phyloP scores from a whole-genome alignment of 2,329 filamentous ascomycete genomes.

The Claviceps cyperi region DNA sequence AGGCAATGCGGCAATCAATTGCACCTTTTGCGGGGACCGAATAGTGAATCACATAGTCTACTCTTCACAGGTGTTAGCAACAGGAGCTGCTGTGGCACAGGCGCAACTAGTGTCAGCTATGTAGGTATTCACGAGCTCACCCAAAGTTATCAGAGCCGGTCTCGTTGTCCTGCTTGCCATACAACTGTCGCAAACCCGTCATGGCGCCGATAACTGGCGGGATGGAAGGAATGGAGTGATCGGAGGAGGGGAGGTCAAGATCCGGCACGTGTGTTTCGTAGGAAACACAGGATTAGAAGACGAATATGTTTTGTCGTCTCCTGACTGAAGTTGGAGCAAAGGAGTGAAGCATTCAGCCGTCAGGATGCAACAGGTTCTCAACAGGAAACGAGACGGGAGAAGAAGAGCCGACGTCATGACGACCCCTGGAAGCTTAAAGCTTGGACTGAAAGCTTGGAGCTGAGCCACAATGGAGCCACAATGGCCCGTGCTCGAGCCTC shows the following conservation, averaged over 20 bases:
- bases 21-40: conserved; percentile 54
- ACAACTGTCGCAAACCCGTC: conserved; percentile 20
- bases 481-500: neutral
- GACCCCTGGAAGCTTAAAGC: no score
- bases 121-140: conserved; percentile 12
- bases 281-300: neutral
- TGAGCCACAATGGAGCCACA: neutral
- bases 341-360: no score
- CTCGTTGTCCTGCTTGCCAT: conserved; percentile 15
- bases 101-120: conserved; percentile 2
- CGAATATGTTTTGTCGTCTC: neutral
- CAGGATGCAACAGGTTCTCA: no score
- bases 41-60: conserved; percentile 83
- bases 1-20: conserved; percentile 14
- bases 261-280: neutral
- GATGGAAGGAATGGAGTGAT: neutral
- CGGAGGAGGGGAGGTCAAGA: neutral
- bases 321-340: no score
- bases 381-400: neutral
- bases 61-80: conserved; percentile 27
- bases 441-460: no score
- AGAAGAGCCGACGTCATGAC: neutral
- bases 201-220: conserved; percentile 11
- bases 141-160: conserved; percentile 24
- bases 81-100: neutral